A percentile compares a stretch with the other conserved stretches of the same genome.
Conservation (phyloP, 1,284 basidiomycete species). For the Malassezia nana region DNA sequence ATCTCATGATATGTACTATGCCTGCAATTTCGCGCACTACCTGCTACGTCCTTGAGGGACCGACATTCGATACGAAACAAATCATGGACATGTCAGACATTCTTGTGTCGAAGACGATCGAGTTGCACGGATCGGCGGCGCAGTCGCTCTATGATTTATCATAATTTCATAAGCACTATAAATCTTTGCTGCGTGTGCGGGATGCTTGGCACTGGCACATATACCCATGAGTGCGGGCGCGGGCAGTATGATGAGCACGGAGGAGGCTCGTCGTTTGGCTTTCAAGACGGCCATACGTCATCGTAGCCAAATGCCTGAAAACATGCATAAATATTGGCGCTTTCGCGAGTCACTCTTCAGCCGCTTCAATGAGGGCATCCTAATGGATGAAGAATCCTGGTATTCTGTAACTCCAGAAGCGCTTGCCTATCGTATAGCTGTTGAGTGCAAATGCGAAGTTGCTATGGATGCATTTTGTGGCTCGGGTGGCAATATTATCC, state of each 20-base stretch:
- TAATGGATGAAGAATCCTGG: slow-evolving; percentile 79
- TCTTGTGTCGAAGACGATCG: neutral
- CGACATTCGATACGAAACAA: neutral
- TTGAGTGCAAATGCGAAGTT: slow-evolving; percentile 57
- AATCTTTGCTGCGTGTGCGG: no score
- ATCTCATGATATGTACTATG: slow-evolving; percentile 10
- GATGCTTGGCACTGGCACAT: no score
- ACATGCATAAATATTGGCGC: slow-evolving; percentile 29
- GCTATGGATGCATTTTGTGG: slow-evolving; percentile 92
- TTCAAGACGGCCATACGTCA: slow-evolving; percentile 1
- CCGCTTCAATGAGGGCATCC: slow-evolving; percentile 28
- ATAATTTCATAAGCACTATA: neutral
- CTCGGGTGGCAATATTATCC: slow-evolving; percentile 93
- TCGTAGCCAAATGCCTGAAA: slow-evolving; percentile 12
- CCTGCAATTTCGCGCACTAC: slow-evolving; percentile 11
- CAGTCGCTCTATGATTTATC: slow-evolving; percentile 5
- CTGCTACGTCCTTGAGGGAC: slow-evolving; percentile 13
- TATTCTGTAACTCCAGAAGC: slow-evolving; percentile 90
- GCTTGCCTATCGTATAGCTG: slow-evolving; percentile 81
- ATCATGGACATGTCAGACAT: slow-evolving; percentile 1
- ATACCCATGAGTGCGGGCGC: neutral
- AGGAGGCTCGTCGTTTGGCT: neutral
- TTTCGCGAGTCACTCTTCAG: slow-evolving; percentile 32
- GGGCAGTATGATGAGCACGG: neutral
- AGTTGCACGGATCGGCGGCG: slow-evolving; percentile 6